Conservation (phyloP, 169 alveolate genomes). For the Plasmodium knowlesi region DNA sequence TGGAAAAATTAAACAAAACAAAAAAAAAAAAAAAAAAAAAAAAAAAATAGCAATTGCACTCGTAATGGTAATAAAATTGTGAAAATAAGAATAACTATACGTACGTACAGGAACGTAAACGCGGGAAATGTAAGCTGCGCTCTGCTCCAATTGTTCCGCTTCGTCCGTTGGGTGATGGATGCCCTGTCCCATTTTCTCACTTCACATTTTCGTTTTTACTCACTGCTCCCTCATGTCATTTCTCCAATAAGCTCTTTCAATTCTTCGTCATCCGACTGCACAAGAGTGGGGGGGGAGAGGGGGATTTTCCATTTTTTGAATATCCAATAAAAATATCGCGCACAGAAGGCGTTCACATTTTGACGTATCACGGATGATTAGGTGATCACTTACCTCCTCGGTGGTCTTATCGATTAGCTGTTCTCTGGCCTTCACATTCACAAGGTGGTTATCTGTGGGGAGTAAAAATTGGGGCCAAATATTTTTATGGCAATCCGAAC, state of each 20-base stretch:
- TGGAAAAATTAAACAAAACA: neutral
- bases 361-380: neutral
- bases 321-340: neutral
- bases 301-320: neutral
- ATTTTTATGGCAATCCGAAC: neutral
- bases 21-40: neutral
- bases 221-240: constrained; percentile 26
- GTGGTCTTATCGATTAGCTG: neutral
- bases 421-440: neutral
- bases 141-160: too few species aligned
- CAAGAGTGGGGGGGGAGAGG: neutral
- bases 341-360: neutral
- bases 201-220: neutral
- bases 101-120: neutral
- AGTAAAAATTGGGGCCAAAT: neutral
- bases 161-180: too few species aligned
- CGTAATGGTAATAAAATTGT: neutral
- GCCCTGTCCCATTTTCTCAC: neutral
- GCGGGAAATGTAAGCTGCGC: neutral
- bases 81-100: neutral
- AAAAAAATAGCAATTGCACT: neutral
- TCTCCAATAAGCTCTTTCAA: constrained; percentile 74
- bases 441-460: neutral
- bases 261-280: constrained; percentile 73
- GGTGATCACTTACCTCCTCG: constrained; percentile 40